phyloP scores from a whole-genome alignment of 495 filamentous ascomycete species.

The Sabuloglossum arenarium region DNA sequence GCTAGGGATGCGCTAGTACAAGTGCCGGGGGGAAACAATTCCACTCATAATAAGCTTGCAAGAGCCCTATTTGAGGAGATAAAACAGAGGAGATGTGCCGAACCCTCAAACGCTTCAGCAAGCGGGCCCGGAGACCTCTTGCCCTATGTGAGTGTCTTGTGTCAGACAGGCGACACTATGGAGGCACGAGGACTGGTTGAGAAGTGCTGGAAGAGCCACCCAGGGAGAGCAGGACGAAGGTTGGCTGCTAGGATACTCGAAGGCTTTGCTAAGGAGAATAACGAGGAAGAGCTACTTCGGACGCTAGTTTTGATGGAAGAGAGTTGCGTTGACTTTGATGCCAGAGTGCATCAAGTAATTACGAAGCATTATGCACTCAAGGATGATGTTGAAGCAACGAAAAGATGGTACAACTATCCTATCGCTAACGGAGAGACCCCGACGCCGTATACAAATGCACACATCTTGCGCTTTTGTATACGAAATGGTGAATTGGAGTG shows the following conservation, averaged over 20 bases:
- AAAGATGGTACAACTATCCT: slow-evolving; percentile 43
- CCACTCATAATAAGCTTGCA: slow-evolving; percentile 31
- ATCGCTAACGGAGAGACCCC: slow-evolving; percentile 22
- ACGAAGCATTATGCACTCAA: slow-evolving; percentile 27
- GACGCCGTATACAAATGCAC: slow-evolving; percentile 23
- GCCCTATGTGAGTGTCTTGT: slow-evolving; percentile 31
- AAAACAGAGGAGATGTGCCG: slow-evolving; percentile 10
- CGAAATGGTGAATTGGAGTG: slow-evolving; percentile 37
- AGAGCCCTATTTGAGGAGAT: slow-evolving; percentile 34
- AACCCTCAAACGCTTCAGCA: slow-evolving; percentile 2
- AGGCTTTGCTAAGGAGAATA: slow-evolving; percentile 45
- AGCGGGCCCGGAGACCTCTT: slow-evolving; percentile 21
- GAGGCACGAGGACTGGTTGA: slow-evolving; percentile 33
- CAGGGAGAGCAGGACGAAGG: slow-evolving; percentile 12
- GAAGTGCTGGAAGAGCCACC: slow-evolving; percentile 16
- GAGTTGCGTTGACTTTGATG: slow-evolving; percentile 12
- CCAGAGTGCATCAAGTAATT: slow-evolving; percentile 25
- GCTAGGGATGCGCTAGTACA: slow-evolving; percentile 19
- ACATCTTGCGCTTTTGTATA: slow-evolving; percentile 34
- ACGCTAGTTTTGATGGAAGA: slow-evolving; percentile 17
- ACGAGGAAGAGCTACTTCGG: slow-evolving; percentile 29
- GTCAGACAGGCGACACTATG: slow-evolving; percentile 33
- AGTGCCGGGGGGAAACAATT: slow-evolving; percentile 20
- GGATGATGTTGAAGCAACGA: slow-evolving; percentile 30
- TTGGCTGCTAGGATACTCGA: slow-evolving; percentile 19